Evolutionary conservation across 179 eudicot species (phyloP).

Genomic region (Drosera spatulata): DNA sequence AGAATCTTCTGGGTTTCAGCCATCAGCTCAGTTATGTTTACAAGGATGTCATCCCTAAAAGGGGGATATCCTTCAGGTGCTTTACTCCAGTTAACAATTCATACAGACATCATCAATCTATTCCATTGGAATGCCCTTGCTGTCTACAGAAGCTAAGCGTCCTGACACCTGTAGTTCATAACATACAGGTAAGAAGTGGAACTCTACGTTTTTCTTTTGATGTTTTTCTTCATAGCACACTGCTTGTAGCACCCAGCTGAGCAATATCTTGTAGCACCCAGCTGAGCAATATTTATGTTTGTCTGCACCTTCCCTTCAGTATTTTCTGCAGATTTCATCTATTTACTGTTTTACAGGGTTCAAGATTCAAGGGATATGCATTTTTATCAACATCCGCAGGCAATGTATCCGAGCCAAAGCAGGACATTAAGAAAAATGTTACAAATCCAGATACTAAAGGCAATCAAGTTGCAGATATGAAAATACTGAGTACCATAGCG

Average conservation of each 20-base stretch:
- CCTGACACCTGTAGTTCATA: constrained; percentile 4
- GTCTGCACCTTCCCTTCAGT: not conserved
- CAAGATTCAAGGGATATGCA: constrained; percentile 41
- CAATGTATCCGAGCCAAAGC: constrained; percentile 32
- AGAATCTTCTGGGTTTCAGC: not conserved
- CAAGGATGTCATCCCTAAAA: not conserved
- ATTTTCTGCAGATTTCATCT: not conserved
- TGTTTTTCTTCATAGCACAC: not conserved
- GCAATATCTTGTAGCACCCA: not conserved
- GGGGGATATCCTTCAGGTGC: not conserved
- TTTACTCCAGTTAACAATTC: not conserved
- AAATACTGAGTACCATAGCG: constrained; percentile 64
- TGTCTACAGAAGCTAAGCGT: not conserved
- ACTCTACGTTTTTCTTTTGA: not conserved
- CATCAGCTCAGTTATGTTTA: not conserved
- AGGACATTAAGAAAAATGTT: constrained; percentile 23
- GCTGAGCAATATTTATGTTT: no score
- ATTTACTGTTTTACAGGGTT: constrained; percentile 29
- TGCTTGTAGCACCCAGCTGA: not conserved
- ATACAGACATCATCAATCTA: not conserved
- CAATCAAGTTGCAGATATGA: constrained; percentile 44
- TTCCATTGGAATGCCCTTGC: constrained; percentile 1
- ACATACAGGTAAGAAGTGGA: constrained; percentile 1
- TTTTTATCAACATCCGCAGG: constrained; percentile 48
- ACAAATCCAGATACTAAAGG: constrained; percentile 20